Evolutionary conservation across 2,329 filamentous ascomycete genomes (phyloP), one percentile per base, ranked within the genome.

Genomic region (Ceratocystis cacaofunesta): DNA sequence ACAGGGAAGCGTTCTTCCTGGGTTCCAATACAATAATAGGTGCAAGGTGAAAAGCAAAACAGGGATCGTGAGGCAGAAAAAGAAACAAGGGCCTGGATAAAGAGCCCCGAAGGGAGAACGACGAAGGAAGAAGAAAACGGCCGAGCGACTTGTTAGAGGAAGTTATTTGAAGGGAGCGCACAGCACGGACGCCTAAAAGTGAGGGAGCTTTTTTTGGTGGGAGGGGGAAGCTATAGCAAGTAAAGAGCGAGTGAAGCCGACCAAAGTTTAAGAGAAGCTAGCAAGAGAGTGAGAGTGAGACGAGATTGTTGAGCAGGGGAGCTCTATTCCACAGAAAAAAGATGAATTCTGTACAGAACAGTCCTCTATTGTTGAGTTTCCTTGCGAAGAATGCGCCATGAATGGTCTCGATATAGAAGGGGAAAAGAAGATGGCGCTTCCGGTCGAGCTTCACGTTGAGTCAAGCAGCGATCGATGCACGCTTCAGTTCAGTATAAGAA

Each of bases 1-100:
- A 32, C 12, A 58, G 55, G 55, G 55, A 58, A 36, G 3, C 15
- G 19, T 48, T 48, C 17, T 28, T 52, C 48, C 48, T 52, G 10
- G 10, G 36, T 41, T 52, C 48, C 22, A 52, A 30, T 30, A 58
- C 55, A 36, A 58, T 58, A 58, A 58, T 58, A 58, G 55, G 55
- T 58, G 32, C 55, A 58, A 36, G 55, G 55, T 58, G 55, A 15
- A 30, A 30, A 36, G 32, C 28, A 58, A 30, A 36, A n/a, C 55
- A 58, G 55, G 55, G 55, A 36, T 58, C 30, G 55, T 58, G 55
- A 58, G 55, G 55, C 55, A 58, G 55, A 36, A 58, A 57, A 62
- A 55, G 43, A 48, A 63, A 41, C 62, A 50, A 63, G 30, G 25
- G 8, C 25, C 43, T 25, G 44, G n/a, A 63, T 30, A 30, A 55